Evolutionary conservation across 2,329 filamentous ascomycete species (phyloP).

Genomic region (Bipolaris victoriae): DNA sequence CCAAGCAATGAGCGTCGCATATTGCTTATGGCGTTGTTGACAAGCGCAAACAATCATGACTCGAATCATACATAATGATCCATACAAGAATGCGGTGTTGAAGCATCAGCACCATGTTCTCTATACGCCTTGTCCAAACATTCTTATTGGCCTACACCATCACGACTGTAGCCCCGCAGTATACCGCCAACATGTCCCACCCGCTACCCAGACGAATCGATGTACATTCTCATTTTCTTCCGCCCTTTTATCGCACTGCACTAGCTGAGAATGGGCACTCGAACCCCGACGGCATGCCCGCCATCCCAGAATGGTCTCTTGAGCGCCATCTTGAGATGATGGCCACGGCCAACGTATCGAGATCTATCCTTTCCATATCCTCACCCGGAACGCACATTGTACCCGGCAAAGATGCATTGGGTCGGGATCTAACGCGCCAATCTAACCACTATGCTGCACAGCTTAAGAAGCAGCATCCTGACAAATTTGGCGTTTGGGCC

Average conservation of each 20-base stretch:
- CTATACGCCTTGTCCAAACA: background rate
- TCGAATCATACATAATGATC: background rate
- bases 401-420: conserved; percentile 47
- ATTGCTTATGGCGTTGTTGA: background rate
- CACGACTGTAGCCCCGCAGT: background rate
- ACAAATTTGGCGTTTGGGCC: conserved; percentile 61
- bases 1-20: background rate
- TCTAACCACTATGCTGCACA: conserved; percentile 52
- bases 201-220: conserved; percentile 50
- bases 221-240: conserved; percentile 57
- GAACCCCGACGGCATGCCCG: conserved; percentile 59
- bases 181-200: conserved; percentile 22
- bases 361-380: conserved; percentile 62
- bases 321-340: conserved; percentile 59
- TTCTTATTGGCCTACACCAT: background rate
- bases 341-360: conserved; percentile 56
- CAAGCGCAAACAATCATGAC: background rate
- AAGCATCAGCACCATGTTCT: background rate
- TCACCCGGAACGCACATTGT: conserved; percentile 60
- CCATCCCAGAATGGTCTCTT: conserved; percentile 54
- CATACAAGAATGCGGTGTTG: background rate
- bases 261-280: conserved; percentile 51
- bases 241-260: conserved; percentile 51
- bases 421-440: conserved; percentile 48
- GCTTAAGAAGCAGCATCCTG: conserved; percentile 46